Base-by-base conservation (phyloP, 2,329 filamentous ascomycete genomes). In the Xylogone sp. region DNA sequence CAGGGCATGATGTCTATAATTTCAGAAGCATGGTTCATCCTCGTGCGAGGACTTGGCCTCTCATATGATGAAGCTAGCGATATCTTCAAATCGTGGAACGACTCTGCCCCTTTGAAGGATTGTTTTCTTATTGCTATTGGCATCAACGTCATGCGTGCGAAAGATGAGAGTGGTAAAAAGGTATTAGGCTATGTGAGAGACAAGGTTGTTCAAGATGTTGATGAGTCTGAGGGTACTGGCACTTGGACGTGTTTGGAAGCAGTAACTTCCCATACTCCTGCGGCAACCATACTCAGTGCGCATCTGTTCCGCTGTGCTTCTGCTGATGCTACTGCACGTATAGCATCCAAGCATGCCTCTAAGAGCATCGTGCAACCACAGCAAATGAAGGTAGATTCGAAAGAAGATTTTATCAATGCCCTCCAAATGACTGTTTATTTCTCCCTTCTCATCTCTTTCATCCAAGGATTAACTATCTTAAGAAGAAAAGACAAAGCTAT, bases 191-290 rank as follows among this genome's bases (percentile, higher is more conserved):
- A 80, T 19, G 77, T 88, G 1, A 75, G 83, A 48, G 86, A 88
- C 66, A 87, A 87, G 62, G 84, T 89, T 1, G 84, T 88, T 0
- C 84, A 89, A 66, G 84, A 88, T 57, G 77, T 81, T 19, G 82
- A 84, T 27, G 75, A 79, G 48, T 79, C 81, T 42, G 85, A 88
- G 64, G 84, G 85, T 0, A 89, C 85, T 0, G 81, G 83, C 0
- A 75, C 81, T 45, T 88, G 83, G 85, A 78, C 79, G 4, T 78
- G 83, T 55, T 77, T 77, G 57, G 79, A 88, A 62, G 79, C 82
- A 0, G 76, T 84, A 6, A 66, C 72, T 3, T 72, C 82, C 2
- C 86, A 89, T 59, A 73, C 87, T 2, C 78, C 86, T 0, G 77
- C 80, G 0, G 81, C 85, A 0, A 87, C 84, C 0, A 74, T 89